Evolutionary conservation across 495 filamentous ascomycete genomes (phyloP).

Genomic region (Hypoxylon rickii): DNA sequence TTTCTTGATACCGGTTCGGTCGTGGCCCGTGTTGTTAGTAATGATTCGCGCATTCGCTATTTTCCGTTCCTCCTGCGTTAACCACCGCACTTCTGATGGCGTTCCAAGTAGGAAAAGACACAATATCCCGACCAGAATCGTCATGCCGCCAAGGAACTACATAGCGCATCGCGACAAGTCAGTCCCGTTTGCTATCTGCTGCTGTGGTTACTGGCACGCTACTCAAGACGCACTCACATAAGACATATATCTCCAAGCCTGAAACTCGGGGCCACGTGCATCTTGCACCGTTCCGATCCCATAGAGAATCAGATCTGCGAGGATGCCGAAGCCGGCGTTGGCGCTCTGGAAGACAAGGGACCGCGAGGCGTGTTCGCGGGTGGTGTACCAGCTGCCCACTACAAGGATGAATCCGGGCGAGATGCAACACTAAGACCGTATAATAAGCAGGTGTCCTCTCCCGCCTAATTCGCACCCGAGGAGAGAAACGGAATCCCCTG

Average conservation of each 20-base stretch:
- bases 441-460: background rate
- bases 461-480: too few relatives aligned
- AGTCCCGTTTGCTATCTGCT: too few relatives aligned
- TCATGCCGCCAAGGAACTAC: slow-evolving; percentile 41
- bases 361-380: slow-evolving; percentile 42
- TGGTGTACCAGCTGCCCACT: slow-evolving; percentile 42
- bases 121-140: slow-evolving; percentile 34
- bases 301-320: slow-evolving; percentile 44
- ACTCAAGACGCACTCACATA: too few relatives aligned
- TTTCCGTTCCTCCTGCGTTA: slow-evolving; percentile 42
- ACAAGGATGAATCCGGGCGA: slow-evolving; percentile 48
- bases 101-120: slow-evolving; percentile 43
- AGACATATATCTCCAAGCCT: slow-evolving; percentile 46
- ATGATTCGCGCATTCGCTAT: slow-evolving; percentile 43
- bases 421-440: slow-evolving; percentile 38
- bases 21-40: slow-evolving; percentile 39
- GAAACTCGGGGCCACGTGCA: slow-evolving; percentile 33
- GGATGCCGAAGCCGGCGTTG: slow-evolving; percentile 48
- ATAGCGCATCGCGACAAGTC: background rate
- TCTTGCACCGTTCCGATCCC: slow-evolving; percentile 43
- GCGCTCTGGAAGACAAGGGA: slow-evolving; percentile 48
- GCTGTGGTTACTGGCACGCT: too few relatives aligned
- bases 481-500: too few relatives aligned
- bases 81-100: slow-evolving; percentile 43
- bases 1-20: slow-evolving; percentile 40